Evolutionary conservation across 192 early-diverging fungal species (phyloP).

Genomic region (Gaertneriomyces sp.): DNA sequence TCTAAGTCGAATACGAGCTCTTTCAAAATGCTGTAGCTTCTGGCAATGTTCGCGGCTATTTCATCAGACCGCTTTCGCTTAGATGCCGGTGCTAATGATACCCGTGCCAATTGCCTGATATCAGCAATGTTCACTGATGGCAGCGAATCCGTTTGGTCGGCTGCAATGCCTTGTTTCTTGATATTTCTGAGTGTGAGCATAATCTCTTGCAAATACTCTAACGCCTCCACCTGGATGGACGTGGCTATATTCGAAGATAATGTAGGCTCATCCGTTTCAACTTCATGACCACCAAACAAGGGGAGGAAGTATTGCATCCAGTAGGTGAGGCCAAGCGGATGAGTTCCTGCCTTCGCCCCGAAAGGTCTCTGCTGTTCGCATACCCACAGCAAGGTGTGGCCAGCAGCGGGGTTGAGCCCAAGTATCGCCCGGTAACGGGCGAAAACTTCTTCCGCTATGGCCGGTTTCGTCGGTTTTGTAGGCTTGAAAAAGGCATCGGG

Average conservation of each 20-base stretch:
- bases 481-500: constrained; percentile 9
- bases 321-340: background rate
- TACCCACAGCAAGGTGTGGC: constrained; percentile 20
- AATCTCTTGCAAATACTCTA: background rate
- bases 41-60: no score
- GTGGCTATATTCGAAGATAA: background rate
- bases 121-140: no score
- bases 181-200: background rate
- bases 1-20: no score
- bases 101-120: no score
- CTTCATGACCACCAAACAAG: constrained; percentile 3
- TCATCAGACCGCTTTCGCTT: no score
- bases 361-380: constrained; percentile 8
- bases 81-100: no score
- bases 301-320: constrained; percentile 12
- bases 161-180: no score
- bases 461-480: background rate
- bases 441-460: constrained; percentile 5
- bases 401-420: constrained; percentile 22
- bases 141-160: no score
- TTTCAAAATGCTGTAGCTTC: no score
- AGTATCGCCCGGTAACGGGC: constrained; percentile 8
- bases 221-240: background rate
- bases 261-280: background rate
- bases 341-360: background rate